Base-by-base conservation (phyloP, 768 basidiomycete genomes). In the Saitozyma sp. region DNA sequence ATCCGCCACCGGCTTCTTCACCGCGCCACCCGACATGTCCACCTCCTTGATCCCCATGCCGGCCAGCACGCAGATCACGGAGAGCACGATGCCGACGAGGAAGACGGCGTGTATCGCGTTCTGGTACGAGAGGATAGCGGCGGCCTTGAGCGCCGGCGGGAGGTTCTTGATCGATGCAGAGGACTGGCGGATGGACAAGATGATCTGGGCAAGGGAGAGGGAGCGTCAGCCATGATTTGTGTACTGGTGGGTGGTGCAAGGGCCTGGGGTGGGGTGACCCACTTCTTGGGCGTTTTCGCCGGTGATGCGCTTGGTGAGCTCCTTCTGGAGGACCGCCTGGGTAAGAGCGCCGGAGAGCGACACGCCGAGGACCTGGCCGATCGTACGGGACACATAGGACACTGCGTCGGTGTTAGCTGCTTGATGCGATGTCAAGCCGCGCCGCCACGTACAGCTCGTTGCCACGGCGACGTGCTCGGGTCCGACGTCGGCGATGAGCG, bases 281-380 rank as follows among this genome's bases (percentile, higher is more conserved):
- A 67, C 66, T 53, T 63, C 59, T 70, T 83, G 82, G 59, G 93
- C 85, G 59, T 83, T 84, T 51, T 89, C 86, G 1, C 90, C 93
- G 10, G 83, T 84, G 70, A 98, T 94, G 56, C 88, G 84, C 65
- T 84, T 80, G 59, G 85, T 85, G 59, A 98, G 82, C 73, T 89
- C 85, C 50, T 82, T 79, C 37, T 87, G 80, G 50, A 98, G 83
- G 38, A 94, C 83, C 6, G 85, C 84, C 80, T 97, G 94, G 20
- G 92, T 81, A 29, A 96, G 76, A 0, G 91, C 88, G 20, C 91
- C 90, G 68, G 87, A 87, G 53, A 93, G 81, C 71, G 89, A 89
- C 59, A 98, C 94, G 41, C 94, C 93, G 57, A 96, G 84, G 20
- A 94, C 93, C 82, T 95, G 93, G 2, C 93, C 93, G n/a, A 90